Evolutionary conservation across 208 protist genomes (phyloP), one percentile per base, ranked within the genome.

Genomic region (Leishmania guyanensis): DNA sequence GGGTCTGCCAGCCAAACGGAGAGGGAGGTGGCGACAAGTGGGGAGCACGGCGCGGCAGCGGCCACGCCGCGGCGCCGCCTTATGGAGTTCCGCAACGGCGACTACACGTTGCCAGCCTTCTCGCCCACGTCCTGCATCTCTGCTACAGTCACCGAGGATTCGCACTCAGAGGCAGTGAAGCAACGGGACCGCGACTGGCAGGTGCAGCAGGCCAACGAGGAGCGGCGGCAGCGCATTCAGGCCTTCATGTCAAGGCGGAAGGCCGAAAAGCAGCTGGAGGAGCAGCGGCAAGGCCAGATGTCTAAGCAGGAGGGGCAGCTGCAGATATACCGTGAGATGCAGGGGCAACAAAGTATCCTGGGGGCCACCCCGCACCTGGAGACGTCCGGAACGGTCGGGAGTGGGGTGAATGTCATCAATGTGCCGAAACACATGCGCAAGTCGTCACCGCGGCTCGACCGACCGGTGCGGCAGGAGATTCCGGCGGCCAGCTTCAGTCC

Each of bases 231-330:
- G 83, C 88, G 91, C 58, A 89, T 95, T 33, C 82, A 88, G 71
- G 89, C 91, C 16, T 93, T 91, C 75, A 86, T 95, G 83, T 86
- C 86, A 64, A 82, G 79, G 66, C 91, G 91, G 51, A 89, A 83
- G 80, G 83, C 85, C 36, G 82, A 92, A 73, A 93, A 88, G 80
- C 50, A 83, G 56, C 51, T 80, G 64, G 81, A 90, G 75, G 77
- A 89, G 77, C 73, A 83, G 73, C 84, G 78, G 48, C 39, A 73
- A 16, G 64, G 80, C 70, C 73, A 83, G 54, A 39, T 79, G 53
- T 43, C 58, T 72, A 50, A 79, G 62, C 78, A 46, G 46, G 65
- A 76, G 64, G 79, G 64, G 6, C 69, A 51, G 65, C 36, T 66
- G 4, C 58, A 78, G 77, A 53, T 75, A 17, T 60, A 48, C 53